Evolutionary conservation across 2,329 filamentous ascomycete genomes (phyloP), one percentile per base, ranked within the genome.

Genomic region (Penicillium polonicum): DNA sequence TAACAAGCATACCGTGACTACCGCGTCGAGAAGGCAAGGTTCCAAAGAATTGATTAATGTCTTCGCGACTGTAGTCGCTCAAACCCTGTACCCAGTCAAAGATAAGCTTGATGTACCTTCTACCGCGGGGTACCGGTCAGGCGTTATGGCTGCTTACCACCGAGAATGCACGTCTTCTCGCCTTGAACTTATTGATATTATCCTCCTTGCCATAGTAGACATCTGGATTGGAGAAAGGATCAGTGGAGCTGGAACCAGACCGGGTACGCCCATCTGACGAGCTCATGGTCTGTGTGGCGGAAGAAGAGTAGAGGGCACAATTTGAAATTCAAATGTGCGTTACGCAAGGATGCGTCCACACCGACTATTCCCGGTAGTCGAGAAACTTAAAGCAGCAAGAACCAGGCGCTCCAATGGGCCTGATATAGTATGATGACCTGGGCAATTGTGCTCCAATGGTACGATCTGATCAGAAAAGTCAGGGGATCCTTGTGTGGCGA

Each of bases 121-220:
- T n/a, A 36, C 46, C 46, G 52, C 58, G 55, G 58, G 60, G 58
- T 60, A 61, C 59, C 52, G 48, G 29, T 52, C 44, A 57, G 21
- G 48, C 48, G 48, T 31, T 27, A 50, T 60, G 57, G 58, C 49
- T 44, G 71, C 82, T 72, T 75, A 85, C 83, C 59, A 81, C 78
- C 36, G 83, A 85, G 67, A 83, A 82, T 5, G 83, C 83, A 59
- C 83, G 76, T 54, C 81, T 76, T 59, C 76, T 74, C 52, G 76
- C 72, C 68, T 80, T 79, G 61, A 76, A 64, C 39, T 69, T 74
- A 66, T 77, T 76, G 60, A 74, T 71, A 61, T 80, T 76, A 58
- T 78, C 78, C 51, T 81, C 76, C 63, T 76, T 70, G 35, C 84
- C 83, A 74, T 87, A 87, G 72, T 87, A 87, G 62, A 85, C 73